Percentiles rank a stretch among this genome's conserved stretches.
Evolutionary conservation across 2,329 filamentous ascomycete genomes (phyloP).

Genomic region (Erysiphe pulchra): DNA sequence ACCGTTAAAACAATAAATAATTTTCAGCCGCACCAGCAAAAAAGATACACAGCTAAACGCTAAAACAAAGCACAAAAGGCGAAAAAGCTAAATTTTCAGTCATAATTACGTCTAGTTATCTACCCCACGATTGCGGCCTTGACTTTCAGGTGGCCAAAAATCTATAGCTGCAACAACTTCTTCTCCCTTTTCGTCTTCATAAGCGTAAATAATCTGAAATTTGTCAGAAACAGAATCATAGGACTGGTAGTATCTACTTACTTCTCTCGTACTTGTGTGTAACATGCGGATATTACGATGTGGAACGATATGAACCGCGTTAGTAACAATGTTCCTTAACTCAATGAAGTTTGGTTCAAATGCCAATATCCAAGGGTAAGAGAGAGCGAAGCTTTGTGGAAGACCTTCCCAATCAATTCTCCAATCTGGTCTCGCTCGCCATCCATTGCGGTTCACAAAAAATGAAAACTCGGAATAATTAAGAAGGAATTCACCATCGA

Average conservation of each 20-base stretch:
- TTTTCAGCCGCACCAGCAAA: too few species aligned
- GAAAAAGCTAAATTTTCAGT: too few species aligned
- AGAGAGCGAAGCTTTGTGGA: conserved; percentile 77
- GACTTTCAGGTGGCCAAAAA: conserved; percentile 40
- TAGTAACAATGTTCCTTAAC: conserved; percentile 81
- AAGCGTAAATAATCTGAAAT: conserved; percentile 75
- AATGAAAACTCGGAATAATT: conserved; percentile 98
- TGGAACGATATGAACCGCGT: conserved; percentile 84
- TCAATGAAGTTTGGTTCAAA: conserved; percentile 97
- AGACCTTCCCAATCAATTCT: conserved; percentile 92
- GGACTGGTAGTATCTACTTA: conserved; percentile 20
- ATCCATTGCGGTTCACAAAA: conserved; percentile 96
- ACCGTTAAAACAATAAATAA: too few species aligned
- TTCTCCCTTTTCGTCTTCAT: conserved; percentile 83
- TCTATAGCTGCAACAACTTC: conserved; percentile 88
- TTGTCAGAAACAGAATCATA: conserved; percentile 5
- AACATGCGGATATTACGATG: conserved; percentile 95
- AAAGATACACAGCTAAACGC: conserved; percentile 17
- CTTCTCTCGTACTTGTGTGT: conserved; percentile 90
- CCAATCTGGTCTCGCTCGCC: conserved; percentile 90
- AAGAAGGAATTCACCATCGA: conserved; percentile 88
- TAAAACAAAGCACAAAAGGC: conserved; percentile 7
- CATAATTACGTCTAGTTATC: background rate
- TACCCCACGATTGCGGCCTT: background rate
- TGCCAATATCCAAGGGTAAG: conserved; percentile 87